phyloP scores from a whole-genome alignment of 2,329 filamentous ascomycete species.

The Eutypa lata region DNA sequence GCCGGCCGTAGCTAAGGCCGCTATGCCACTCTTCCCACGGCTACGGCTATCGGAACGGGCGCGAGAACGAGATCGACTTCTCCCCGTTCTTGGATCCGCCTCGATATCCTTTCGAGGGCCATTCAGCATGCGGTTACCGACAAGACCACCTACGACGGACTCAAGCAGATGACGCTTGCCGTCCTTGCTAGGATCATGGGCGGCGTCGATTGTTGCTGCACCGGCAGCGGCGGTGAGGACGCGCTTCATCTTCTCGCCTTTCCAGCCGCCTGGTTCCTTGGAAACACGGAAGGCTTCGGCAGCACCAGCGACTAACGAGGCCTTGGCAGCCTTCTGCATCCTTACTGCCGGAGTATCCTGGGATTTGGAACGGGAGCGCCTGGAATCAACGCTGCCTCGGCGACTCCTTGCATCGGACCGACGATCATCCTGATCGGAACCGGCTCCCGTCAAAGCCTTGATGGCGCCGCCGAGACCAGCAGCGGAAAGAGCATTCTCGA shows the following conservation, averaged over 20 bases:
- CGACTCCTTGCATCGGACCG: slow-evolving; percentile 27
- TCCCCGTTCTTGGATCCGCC: slow-evolving; percentile 55
- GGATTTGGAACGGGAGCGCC: slow-evolving; percentile 38
- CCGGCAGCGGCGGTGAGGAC: slow-evolving; percentile 83
- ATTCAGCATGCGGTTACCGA: slow-evolving; percentile 82
- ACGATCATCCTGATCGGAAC: slow-evolving; percentile 42
- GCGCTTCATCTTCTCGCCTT: slow-evolving; percentile 86
- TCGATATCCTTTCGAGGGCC: slow-evolving; percentile 68
- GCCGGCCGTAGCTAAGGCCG: slow-evolving; percentile 61
- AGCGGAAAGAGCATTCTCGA: slow-evolving; percentile 60
- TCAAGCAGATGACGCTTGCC: slow-evolving; percentile 83
- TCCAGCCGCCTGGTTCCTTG: slow-evolving; percentile 86
- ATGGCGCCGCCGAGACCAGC: slow-evolving; percentile 60
- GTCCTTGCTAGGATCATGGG: slow-evolving; percentile 66
- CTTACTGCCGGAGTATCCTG: slow-evolving; percentile 49
- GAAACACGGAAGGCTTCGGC: slow-evolving; percentile 88
- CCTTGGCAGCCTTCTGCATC: slow-evolving; percentile 84
- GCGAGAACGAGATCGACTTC: slow-evolving; percentile 68
- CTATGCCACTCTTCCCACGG: slow-evolving; percentile 50
- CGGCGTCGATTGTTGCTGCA: slow-evolving; percentile 81
- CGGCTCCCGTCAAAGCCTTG: slow-evolving; percentile 54
- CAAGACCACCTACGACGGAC: slow-evolving; percentile 83
- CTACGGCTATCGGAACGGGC: slow-evolving; percentile 53
- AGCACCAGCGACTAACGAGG: slow-evolving; percentile 83
- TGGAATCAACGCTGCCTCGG: slow-evolving; percentile 35